Evolutionary conservation across 345 rosid genomes (phyloP).

Genomic region (Camelina sativa): DNA sequence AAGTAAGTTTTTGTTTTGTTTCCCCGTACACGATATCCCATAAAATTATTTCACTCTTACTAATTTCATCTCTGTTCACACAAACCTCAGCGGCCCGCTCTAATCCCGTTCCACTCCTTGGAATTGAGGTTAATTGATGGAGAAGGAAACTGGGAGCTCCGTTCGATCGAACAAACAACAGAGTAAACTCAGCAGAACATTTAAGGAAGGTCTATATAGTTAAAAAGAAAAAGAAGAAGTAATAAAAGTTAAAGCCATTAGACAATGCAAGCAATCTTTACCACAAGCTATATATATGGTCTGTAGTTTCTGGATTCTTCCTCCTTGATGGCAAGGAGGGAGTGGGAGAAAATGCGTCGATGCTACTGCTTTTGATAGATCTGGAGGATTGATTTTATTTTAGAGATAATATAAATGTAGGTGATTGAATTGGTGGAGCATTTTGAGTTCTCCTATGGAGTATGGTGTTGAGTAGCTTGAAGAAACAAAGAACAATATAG

Average conservation of each 20-base stretch:
- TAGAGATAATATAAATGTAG: conserved; percentile 27
- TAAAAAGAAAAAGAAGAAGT: neutral
- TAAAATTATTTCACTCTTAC: neutral
- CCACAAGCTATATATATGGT: conserved; percentile 17
- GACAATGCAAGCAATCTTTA: conserved; percentile 29
- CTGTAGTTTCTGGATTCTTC: conserved; percentile 31
- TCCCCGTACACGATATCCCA: neutral
- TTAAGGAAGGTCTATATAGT: conserved; percentile 4
- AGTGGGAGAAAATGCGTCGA: conserved; percentile 29
- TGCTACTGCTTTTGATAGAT: conserved; percentile 25
- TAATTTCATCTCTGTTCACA: neutral
- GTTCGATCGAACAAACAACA: conserved; percentile 52
- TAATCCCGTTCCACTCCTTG: conserved; percentile 83
- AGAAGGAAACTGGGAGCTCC: conserved; percentile 97
- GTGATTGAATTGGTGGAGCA: conserved; percentile 35
- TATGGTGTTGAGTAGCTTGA: conserved; percentile 22
- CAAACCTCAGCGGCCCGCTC: conserved; percentile 79
- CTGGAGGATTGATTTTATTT: conserved; percentile 21
- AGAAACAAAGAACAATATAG: conserved; percentile 5
- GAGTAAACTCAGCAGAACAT: conserved; percentile 29
- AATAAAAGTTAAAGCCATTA: conserved; percentile 37
- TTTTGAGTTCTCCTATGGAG: conserved; percentile 41
- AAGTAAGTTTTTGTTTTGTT: conserved; percentile 51
- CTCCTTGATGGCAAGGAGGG: conserved; percentile 31
- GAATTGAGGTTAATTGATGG: conserved; percentile 90